Conservation (phyloP, 805 yeast species). For the Pachysolen tannophilus region DNA sequence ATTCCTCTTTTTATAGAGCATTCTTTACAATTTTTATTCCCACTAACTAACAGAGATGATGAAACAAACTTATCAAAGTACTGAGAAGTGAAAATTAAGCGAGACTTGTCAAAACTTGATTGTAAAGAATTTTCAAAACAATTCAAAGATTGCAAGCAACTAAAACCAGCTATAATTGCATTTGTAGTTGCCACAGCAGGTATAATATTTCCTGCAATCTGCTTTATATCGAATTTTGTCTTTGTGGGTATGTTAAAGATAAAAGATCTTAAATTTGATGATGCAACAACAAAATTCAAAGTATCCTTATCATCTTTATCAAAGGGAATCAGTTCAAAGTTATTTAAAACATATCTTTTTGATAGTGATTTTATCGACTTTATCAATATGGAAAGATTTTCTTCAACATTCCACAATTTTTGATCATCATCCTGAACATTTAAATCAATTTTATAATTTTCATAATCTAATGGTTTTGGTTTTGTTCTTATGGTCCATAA, state of each 20-base stretch:
- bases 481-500: conserved; percentile 68
- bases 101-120: conserved; percentile 26
- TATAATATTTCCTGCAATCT: conserved; percentile 94
- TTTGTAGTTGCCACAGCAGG: conserved; percentile 99
- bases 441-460: conserved; percentile 8
- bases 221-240: conserved; percentile 81
- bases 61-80: conserved; percentile 49
- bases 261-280: conserved; percentile 69
- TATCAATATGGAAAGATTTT: conserved; percentile 54
- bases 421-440: conserved; percentile 28
- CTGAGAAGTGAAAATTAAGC: conserved; percentile 46
- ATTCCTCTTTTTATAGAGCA: conserved; percentile 52
- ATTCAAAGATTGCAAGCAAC: conserved; percentile 63
- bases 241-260: conserved; percentile 65
- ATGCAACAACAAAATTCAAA: conserved; percentile 75
- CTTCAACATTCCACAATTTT: conserved; percentile 50
- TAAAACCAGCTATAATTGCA: conserved; percentile 88
- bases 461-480: conserved; percentile 55
- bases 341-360: conserved; percentile 31
- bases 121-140: conserved; percentile 29
- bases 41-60: conserved; percentile 50
- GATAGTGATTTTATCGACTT: conserved; percentile 42
- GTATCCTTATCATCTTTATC: conserved; percentile 96
- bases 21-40: conserved; percentile 67
- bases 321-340: conserved; percentile 46